Percentiles rank a stretch among this genome's conserved stretches.
Conservation (phyloP, 352 stramenopile genomes). For the Pythium myriotylum region DNA sequence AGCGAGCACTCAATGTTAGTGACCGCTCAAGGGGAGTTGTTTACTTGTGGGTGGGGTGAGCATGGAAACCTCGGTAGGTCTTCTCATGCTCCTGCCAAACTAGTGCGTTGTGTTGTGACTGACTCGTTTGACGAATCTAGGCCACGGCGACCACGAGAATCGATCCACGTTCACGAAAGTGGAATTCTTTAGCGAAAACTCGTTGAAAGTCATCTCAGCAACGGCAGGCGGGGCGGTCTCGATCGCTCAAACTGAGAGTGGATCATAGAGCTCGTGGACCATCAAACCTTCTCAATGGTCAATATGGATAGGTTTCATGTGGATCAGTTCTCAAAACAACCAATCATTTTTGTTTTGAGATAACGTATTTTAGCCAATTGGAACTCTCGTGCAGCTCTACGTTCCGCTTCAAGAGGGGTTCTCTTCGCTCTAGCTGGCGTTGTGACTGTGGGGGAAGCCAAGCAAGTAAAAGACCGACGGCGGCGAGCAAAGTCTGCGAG, state of each 20-base stretch:
- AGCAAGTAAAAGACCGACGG: constrained; percentile 16
- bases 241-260: constrained; percentile 35
- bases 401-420: constrained; percentile 30
- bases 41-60: constrained; percentile 82
- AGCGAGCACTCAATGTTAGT: constrained; percentile 76
- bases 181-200: constrained; percentile 42
- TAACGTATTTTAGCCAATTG: constrained; percentile 27
- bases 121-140: constrained; percentile 26
- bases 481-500: background rate
- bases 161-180: constrained; percentile 40
- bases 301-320: constrained; percentile 5
- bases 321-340: too few relatives aligned
- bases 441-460: constrained; percentile 3
- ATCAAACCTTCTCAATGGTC: background rate
- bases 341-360: too few relatives aligned
- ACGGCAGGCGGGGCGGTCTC: constrained; percentile 67
- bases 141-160: constrained; percentile 60
- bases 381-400: constrained; percentile 1
- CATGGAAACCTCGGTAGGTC: constrained; percentile 81
- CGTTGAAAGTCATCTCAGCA: constrained; percentile 37
- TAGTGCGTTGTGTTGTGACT: background rate
- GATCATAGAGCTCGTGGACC: constrained; percentile 3
- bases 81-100: background rate
- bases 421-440: constrained; percentile 13
- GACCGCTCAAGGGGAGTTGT: constrained; percentile 54